Evolutionary conservation across 163 green algal genomes (phyloP).

Genomic region (Scenedesmus sp.): DNA sequence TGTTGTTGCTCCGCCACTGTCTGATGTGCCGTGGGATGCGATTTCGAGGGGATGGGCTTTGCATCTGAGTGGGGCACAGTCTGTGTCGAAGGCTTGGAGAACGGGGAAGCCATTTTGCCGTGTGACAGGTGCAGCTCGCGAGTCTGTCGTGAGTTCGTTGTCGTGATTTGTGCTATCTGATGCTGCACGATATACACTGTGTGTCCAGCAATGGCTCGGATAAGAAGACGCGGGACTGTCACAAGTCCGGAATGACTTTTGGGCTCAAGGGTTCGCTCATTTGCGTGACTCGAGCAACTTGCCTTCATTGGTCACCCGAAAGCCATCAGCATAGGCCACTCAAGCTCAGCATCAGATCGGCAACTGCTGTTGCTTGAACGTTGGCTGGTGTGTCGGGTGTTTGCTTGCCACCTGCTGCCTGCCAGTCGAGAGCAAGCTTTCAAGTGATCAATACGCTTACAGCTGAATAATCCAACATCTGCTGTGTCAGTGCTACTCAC

Average conservation of each 20-base stretch:
- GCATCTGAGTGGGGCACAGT: not conserved
- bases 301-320: too few relatives aligned
- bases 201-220: not conserved
- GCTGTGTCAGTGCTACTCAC: not conserved
- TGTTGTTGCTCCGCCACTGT: not conserved
- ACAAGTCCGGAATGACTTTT: not conserved
- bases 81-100: not conserved
- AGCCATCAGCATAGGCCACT: not conserved
- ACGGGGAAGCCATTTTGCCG: not conserved
- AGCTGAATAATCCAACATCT: too few relatives aligned
- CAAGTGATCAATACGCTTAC: not conserved
- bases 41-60: not conserved
- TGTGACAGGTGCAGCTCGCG: not conserved
- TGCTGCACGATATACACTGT: too few relatives aligned
- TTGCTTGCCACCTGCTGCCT: not conserved
- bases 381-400: not conserved
- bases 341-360: not conserved
- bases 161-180: too few relatives aligned
- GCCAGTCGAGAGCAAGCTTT: not conserved
- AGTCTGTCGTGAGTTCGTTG: too few relatives aligned
- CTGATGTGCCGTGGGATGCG: not conserved
- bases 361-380: not conserved
- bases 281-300: not conserved
- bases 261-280: not conserved
- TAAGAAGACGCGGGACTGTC: not conserved